A percentile compares a stretch with the other conserved stretches of the same genome.
Conservation (phyloP, 495 filamentous ascomycete genomes). For the Chaetomium fimeti region DNA sequence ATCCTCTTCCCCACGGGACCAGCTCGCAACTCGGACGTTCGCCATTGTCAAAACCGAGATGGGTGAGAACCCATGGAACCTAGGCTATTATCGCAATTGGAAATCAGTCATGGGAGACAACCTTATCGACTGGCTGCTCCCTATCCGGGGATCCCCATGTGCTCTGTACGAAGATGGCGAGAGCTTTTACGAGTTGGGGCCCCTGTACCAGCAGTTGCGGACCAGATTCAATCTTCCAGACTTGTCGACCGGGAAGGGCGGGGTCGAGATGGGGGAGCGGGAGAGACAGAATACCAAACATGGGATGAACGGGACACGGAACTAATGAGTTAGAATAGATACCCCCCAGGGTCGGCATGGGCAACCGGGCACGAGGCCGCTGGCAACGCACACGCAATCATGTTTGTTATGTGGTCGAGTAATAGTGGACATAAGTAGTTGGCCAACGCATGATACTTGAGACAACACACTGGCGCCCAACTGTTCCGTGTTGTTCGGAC, state of each 20-base stretch:
- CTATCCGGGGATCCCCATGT: constrained; percentile 65
- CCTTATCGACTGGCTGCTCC: constrained; percentile 71
- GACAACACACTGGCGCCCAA: background rate
- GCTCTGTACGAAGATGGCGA: constrained; percentile 46
- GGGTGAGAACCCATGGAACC: constrained; percentile 78
- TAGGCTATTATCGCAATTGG: constrained; percentile 66
- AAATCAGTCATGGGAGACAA: constrained; percentile 70
- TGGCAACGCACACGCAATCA: background rate
- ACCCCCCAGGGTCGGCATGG: constrained; percentile 17
- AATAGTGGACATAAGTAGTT: background rate
- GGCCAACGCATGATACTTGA: background rate
- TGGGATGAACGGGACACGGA: constrained; percentile 11
- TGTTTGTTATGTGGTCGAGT: constrained; percentile 7
- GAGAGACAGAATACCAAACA: constrained; percentile 4
- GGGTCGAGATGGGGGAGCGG: constrained; percentile 14
- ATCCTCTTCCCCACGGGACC: constrained; percentile 36
- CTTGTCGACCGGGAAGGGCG: constrained; percentile 17
- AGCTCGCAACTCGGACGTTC: constrained; percentile 60
- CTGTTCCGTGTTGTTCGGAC: background rate
- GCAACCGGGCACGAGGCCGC: background rate
- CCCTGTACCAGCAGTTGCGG: constrained; percentile 40
- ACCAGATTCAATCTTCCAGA: constrained; percentile 39
- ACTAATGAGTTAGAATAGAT: constrained; percentile 24
- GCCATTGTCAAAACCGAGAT: constrained; percentile 69
- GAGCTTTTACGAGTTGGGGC: constrained; percentile 52